phyloP scores from a whole-genome alignment of 1,284 basidiomycete genomes.

The Papiliotrema nemorosa region DNA sequence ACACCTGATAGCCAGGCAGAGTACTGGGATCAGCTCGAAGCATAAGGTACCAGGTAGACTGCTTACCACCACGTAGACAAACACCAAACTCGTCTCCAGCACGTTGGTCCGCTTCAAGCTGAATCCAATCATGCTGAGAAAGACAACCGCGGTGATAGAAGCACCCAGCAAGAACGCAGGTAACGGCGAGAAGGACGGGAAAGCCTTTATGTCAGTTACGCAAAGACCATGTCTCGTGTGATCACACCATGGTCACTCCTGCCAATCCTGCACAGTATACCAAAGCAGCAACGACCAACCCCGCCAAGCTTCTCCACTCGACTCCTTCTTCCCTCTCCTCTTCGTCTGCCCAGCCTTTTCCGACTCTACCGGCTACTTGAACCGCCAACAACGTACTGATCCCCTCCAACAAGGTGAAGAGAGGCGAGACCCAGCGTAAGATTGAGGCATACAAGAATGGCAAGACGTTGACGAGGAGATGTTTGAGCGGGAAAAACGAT shows the following conservation, averaged over 20 bases:
- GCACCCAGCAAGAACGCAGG: conserved; percentile 47
- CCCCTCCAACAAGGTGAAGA: conserved; percentile 49
- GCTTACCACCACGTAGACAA: conserved; percentile 70
- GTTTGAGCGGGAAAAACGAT: conserved; percentile 17
- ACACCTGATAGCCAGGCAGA: conserved; percentile 48
- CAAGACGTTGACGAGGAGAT: conserved; percentile 43
- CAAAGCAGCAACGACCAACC: conserved; percentile 41
- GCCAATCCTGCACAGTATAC: conserved; percentile 45
- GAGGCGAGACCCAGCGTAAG: conserved; percentile 46
- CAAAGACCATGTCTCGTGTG: neutral
- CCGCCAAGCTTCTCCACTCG: conserved; percentile 48
- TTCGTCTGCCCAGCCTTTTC: conserved; percentile 50
- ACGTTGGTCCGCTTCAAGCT: conserved; percentile 82
- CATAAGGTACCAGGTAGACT: conserved; percentile 63
- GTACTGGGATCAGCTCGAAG: conserved; percentile 22
- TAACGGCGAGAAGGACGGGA: conserved; percentile 26
- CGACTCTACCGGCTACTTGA: conserved; percentile 46
- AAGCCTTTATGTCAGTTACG: conserved; percentile 20
- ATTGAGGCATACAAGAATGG: conserved; percentile 46
- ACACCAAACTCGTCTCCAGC: conserved; percentile 82
- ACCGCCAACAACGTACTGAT: conserved; percentile 45
- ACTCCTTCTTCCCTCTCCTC: conserved; percentile 46
- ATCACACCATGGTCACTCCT: conserved; percentile 41
- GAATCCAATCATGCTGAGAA: conserved; percentile 87
- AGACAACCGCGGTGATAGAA: conserved; percentile 54